Percentiles rank a stretch among this genome's conserved stretches.
Evolutionary conservation across 768 basidiomycete genomes (phyloP).

Genomic region (Mrakia blollopis): DNA sequence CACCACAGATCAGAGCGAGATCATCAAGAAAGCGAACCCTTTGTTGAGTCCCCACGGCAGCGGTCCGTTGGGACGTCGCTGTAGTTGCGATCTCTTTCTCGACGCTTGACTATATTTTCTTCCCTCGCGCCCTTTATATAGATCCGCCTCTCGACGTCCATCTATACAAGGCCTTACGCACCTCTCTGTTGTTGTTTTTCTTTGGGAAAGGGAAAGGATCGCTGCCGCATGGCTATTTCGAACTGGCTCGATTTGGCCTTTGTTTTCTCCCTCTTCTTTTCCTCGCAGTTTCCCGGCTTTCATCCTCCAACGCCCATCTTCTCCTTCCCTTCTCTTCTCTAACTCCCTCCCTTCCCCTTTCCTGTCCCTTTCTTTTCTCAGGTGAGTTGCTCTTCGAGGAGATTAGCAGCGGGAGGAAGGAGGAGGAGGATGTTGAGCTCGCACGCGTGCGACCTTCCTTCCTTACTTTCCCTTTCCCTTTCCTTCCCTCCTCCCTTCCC

Average conservation of each 20-base stretch:
- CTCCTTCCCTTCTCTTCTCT: not conserved
- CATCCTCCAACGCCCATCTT: not conserved
- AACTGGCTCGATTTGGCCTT: not conserved
- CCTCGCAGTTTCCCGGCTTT: not conserved
- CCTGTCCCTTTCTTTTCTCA: not conserved
- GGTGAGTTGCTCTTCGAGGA: not conserved
- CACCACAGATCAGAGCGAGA: too few relatives aligned
- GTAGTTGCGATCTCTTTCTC: too few relatives aligned
- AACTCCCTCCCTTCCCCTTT: not conserved
- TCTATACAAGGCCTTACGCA: not conserved
- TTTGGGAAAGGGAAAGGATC: not conserved
- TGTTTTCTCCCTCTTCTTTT: conserved; percentile 6
- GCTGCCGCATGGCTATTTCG: not conserved
- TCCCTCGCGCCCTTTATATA: not conserved
- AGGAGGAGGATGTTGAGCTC: too few relatives aligned
- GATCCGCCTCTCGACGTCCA: too few relatives aligned
- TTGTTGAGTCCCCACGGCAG: too few relatives aligned
- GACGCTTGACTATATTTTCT: too few relatives aligned
- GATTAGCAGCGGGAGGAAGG: too few relatives aligned
- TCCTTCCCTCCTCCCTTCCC: not conserved
- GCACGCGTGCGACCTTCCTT: not conserved
- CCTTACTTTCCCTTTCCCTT: not conserved
- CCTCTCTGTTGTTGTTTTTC: not conserved
- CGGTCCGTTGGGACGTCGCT: too few relatives aligned
- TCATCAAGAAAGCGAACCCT: too few relatives aligned